Evolutionary conservation across 2,329 filamentous ascomycete species (phyloP), one percentile per base, ranked within the genome.

Genomic region (Calonectria pseudoturangicola): DNA sequence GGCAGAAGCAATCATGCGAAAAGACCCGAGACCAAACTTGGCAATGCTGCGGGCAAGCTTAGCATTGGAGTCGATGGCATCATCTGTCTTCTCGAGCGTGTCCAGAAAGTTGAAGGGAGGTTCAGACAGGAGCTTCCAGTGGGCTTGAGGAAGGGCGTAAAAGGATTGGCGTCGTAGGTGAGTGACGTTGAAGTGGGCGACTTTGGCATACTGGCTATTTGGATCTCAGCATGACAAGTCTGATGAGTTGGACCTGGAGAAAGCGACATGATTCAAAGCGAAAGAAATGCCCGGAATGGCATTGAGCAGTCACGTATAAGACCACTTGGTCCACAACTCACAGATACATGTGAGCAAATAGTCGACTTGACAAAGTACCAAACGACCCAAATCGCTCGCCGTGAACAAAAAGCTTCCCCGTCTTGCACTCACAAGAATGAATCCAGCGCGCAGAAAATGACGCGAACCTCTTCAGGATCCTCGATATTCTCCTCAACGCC

Each of bases 81-180:
- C 91, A 81, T 99, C 97, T 15, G 97, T 91, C 62, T 89, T 90
- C 76, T 93, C 90, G 43, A 99, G 90, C 0, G 92, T 95, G 43
- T 95, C 91, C 8, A 98, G 89, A 66, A 97, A 92, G 71, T 92
- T 94, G 86, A 98, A 97, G 0, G 96, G 96, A 0, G 94, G 92
- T 5, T 89, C 89, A 0, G 95, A 92, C 0, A 99, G 90, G 81
- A 98, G 89, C 80, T 94, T 90, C 92, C 95, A 97, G 82, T 99
- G 96, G 1, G 89, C 87, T 71, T 93, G 92, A 1, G 96, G 95
- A 7, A 99, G 89, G 10, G 95, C 94, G 83, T 98, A 99, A 85
- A 99, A 98, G 16, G 95, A 93, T 83, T 97, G 95, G 33, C 97
- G 92, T 27, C 97, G 93, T 21, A 96, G 89, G 83, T 98, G 96